Percentiles rank a stretch among this genome's conserved stretches.
Evolutionary conservation across 768 basidiomycete genomes (phyloP).

Genomic region (Peribolospora baueri): DNA sequence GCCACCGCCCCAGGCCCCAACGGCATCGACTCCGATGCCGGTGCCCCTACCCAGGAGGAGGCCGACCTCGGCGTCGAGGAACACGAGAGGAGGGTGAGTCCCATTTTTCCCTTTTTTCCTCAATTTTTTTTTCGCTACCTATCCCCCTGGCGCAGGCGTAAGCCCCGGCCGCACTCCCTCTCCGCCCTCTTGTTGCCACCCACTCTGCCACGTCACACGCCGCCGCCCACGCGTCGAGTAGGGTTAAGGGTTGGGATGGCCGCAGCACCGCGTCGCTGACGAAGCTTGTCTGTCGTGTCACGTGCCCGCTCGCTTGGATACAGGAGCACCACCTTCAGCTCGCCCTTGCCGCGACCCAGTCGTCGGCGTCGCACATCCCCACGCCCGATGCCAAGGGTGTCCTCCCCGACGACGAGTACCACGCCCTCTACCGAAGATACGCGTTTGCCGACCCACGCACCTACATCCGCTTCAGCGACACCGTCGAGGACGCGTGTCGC

Average conservation of each 20-base stretch:
- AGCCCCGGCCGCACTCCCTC: not conserved
- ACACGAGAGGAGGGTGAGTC: not conserved
- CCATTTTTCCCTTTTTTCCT: not conserved
- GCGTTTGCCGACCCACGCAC: constrained; percentile 53
- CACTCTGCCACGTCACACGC: constrained; percentile 4
- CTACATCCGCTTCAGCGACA: constrained; percentile 59
- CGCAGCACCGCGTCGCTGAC: not conserved
- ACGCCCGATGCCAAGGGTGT: constrained; percentile 71
- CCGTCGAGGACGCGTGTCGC: constrained; percentile 32
- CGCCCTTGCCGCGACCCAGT: constrained; percentile 21
- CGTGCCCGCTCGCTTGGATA: not conserved
- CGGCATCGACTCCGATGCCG: constrained; percentile 8
- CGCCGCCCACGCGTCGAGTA: constrained; percentile 7
- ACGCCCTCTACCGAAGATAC: constrained; percentile 41
- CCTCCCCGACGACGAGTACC: constrained; percentile 40
- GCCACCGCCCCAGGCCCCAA: not conserved
- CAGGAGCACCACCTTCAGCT: constrained; percentile 26
- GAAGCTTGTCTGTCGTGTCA: constrained; percentile 14
- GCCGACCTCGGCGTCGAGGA: not conserved
- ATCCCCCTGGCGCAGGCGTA: not conserved
- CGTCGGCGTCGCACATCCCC: constrained; percentile 39
- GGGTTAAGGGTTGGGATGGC: not conserved
- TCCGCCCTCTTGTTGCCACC: constrained; percentile 2
- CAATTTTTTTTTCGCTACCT: not conserved
- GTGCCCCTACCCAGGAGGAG: not conserved